Conservation (phyloP, 306 rosid species). For the Pyrus pyrifolia region DNA sequence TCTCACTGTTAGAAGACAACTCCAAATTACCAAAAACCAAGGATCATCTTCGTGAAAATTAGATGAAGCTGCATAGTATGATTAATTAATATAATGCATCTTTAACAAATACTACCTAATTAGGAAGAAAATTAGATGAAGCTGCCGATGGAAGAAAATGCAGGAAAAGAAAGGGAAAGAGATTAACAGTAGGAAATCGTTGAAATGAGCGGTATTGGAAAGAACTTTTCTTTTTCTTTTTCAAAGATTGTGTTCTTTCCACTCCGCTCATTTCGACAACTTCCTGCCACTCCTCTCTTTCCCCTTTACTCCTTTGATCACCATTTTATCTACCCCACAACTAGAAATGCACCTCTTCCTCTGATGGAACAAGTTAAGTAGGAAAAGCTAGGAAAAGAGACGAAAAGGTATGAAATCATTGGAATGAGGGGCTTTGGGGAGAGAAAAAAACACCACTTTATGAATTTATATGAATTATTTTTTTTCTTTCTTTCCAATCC, state of each 20-base stretch:
- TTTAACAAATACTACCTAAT: no score
- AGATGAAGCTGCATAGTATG: no score
- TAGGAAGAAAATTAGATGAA: not conserved
- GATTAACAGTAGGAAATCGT: constrained; percentile 3
- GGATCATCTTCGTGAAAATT: no score
- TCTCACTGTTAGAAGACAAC: no score
- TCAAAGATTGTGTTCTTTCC: not conserved
- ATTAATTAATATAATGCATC: no score
- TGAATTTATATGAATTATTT: no score
- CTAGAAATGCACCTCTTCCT: no score
- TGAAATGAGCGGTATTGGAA: constrained; percentile 22
- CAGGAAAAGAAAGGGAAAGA: not conserved
- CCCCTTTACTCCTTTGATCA: not conserved
- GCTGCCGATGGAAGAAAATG: not conserved
- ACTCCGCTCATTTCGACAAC: not conserved
- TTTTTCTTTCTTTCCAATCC: no score
- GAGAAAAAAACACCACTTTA: not conserved
- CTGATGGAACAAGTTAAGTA: no score
- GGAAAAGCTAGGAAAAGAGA: no score
- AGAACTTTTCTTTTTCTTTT: not conserved
- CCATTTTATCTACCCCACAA: not conserved
- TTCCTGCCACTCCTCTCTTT: not conserved
- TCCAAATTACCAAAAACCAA: no score
- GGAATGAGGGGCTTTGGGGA: not conserved
- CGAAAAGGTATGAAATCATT: not conserved